Evolutionary conservation across 2,329 filamentous ascomycete genomes (phyloP).

Genomic region (Scolecobasidium constrictum): DNA sequence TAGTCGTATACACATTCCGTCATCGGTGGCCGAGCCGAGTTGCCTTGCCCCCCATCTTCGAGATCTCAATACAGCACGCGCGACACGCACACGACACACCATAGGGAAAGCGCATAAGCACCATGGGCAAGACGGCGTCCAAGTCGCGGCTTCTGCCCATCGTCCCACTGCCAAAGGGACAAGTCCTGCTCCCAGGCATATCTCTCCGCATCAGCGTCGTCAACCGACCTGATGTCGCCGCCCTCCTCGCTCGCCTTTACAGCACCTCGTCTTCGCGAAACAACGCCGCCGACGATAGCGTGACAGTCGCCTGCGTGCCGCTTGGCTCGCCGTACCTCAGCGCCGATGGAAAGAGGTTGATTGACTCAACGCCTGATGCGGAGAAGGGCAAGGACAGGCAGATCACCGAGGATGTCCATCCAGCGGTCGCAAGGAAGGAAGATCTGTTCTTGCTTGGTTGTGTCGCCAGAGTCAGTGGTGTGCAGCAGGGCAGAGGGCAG

Average conservation of each 20-base stretch:
- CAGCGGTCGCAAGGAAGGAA: conserved; percentile 29
- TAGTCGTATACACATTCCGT: too few relatives aligned
- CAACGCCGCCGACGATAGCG: conserved; percentile 50
- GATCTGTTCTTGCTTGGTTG: conserved; percentile 80
- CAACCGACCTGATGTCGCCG: conserved; percentile 76
- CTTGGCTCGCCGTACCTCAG: conserved; percentile 65
- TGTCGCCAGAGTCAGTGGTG: conserved; percentile 41
- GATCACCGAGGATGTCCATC: conserved; percentile 13
- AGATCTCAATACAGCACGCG: too few relatives aligned
- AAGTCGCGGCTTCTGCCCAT: conserved; percentile 50
- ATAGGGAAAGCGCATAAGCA: too few relatives aligned
- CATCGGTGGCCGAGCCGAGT: too few relatives aligned
- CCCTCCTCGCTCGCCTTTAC: conserved; percentile 77
- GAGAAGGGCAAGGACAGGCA: conserved; percentile 24
- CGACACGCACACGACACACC: too few relatives aligned
- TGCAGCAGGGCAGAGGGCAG: conserved; percentile 35
- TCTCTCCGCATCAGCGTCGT: conserved; percentile 76
- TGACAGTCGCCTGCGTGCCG: conserved; percentile 81
- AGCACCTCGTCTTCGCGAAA: conserved; percentile 47
- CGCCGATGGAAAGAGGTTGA: conserved; percentile 62
- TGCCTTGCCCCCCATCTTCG: too few relatives aligned
- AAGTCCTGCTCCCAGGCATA: conserved; percentile 76
- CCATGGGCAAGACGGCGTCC: conserved; percentile 14
- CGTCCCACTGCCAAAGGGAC: conserved; percentile 69
- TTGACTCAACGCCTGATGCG: conserved; percentile 50